Percentiles rank a stretch among this genome's conserved stretches.
Conservation (phyloP, 345 rosid genomes). For the Dimocarpus longan region DNA sequence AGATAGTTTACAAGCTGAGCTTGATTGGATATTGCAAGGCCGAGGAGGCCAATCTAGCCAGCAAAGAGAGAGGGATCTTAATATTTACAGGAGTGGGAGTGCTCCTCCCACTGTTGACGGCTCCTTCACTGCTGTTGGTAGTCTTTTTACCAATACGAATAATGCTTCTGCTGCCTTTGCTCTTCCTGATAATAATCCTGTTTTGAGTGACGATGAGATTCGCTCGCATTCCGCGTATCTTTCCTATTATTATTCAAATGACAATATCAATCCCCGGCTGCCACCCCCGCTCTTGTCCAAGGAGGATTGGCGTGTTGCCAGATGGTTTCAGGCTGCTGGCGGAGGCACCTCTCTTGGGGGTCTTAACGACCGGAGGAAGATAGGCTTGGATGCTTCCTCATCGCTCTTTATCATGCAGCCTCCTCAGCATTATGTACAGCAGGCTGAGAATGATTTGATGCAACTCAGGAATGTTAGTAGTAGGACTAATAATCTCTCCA, state of each 20-base stretch:
- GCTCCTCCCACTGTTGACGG: conserved; percentile 98
- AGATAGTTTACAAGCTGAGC: conserved; percentile 62
- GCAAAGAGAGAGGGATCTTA: conserved; percentile 54
- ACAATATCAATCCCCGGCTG: conserved; percentile 77
- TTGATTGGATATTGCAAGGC: conserved; percentile 64
- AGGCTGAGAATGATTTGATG: conserved; percentile 66
- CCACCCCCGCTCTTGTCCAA: conserved; percentile 84
- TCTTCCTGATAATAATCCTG: conserved; percentile 30
- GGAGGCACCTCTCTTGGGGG: conserved; percentile 54
- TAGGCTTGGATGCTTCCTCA: conserved; percentile 34
- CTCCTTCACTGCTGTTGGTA: conserved; percentile 68
- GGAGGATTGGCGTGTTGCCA: conserved; percentile 91
- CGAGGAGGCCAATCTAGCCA: conserved; percentile 34
- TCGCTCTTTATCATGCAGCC: conserved; percentile 84
- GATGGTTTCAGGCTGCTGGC: conserved; percentile 63
- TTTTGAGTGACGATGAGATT: conserved; percentile 72
- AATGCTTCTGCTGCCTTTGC: not conserved
- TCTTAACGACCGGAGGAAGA: conserved; percentile 53
- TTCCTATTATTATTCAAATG: conserved; percentile 76
- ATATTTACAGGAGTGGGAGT: conserved; percentile 78
- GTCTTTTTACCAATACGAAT: conserved; percentile 56
- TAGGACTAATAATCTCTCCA: conserved; percentile 29
- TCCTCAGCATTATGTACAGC: conserved; percentile 60
- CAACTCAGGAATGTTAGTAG: conserved; percentile 59
- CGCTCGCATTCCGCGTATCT: conserved; percentile 82